These are phyloP conservation scores for Mycosarcoma maydis DNA, from an alignment of 1,284 basidiomycete species.

Conservation along the genomic window DNA sequence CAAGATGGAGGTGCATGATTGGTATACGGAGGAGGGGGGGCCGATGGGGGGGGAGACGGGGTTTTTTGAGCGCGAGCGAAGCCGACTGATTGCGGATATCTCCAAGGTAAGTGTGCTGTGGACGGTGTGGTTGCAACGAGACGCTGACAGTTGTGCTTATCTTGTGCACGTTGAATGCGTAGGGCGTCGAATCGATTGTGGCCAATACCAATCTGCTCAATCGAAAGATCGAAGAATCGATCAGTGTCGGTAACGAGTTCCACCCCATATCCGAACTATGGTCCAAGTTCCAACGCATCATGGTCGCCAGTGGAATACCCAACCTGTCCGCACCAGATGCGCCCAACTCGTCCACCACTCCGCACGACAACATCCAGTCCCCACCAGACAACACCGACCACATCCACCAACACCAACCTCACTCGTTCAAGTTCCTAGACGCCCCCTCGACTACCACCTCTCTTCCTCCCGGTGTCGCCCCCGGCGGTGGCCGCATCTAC, in stretches of 20 bases:
- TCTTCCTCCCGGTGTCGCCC: slow-evolving; percentile 45
- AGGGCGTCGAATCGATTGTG: slow-evolving; percentile 90
- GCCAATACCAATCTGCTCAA: slow-evolving; percentile 88
- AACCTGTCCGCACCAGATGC: slow-evolving; percentile 9
- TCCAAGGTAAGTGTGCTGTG: slow-evolving; percentile 20
- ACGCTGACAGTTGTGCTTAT: too few species aligned
- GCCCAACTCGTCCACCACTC: neutral
- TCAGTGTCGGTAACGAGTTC: slow-evolving; percentile 91
- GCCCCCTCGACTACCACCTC: too few species aligned
- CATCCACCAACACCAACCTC: too few species aligned
- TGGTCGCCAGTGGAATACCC: slow-evolving; percentile 69
- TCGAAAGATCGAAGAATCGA: slow-evolving; percentile 88
- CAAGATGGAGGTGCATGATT: too few species aligned
- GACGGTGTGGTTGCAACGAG: too few species aligned
- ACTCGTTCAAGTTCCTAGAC: too few species aligned
- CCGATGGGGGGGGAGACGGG: slow-evolving; percentile 5
- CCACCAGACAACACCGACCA: too few species aligned
- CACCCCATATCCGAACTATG: slow-evolving; percentile 87
- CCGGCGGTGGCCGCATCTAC: slow-evolving; percentile 44
- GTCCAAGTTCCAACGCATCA: slow-evolving; percentile 81
- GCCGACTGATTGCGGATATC: slow-evolving; percentile 31
- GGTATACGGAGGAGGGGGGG: too few species aligned
- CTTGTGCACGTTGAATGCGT: neutral
- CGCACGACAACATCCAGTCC: too few species aligned
- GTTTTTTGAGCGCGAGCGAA: slow-evolving; percentile 27